Conservation (phyloP, 1,139 yeast species). For the Candida glucosophila region DNA sequence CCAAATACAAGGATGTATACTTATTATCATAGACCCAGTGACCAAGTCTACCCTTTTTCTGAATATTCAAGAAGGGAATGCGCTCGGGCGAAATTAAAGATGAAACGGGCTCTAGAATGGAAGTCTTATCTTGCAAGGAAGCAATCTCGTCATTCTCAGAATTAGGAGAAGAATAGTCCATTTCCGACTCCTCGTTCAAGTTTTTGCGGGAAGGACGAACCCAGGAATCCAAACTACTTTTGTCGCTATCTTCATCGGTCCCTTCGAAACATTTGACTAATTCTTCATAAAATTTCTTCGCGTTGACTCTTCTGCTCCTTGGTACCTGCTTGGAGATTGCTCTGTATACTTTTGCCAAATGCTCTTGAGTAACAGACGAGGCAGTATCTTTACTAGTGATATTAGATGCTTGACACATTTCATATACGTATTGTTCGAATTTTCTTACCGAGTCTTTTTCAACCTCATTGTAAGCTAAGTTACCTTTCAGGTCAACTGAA, state of each 20-base stretch:
- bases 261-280: conserved; percentile 65
- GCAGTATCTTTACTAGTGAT: conserved; percentile 53
- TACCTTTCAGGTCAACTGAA: conserved; percentile 79
- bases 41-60: conserved; percentile 63
- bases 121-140: conserved; percentile 65
- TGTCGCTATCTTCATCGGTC: conserved; percentile 55
- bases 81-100: conserved; percentile 73
- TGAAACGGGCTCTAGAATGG: conserved; percentile 66
- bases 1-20: conserved; percentile 71
- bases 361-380: conserved; percentile 69
- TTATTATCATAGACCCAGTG: conserved; percentile 76
- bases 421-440: conserved; percentile 89
- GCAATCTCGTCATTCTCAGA: conserved; percentile 70
- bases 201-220: conserved; percentile 9
- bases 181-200: conserved; percentile 33
- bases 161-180: conserved; percentile 42
- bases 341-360: conserved; percentile 75
- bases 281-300: conserved; percentile 73
- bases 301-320: conserved; percentile 59
- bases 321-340: conserved; percentile 69
- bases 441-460: conserved; percentile 89
- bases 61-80: conserved; percentile 89
- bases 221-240: conserved; percentile 27
- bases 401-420: conserved; percentile 94
- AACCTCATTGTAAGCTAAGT: conserved; percentile 72